Evolutionary conservation across 192 early-diverging fungal species (phyloP), one percentile per base, ranked within the genome.

Genomic region (Podila minutissima): DNA sequence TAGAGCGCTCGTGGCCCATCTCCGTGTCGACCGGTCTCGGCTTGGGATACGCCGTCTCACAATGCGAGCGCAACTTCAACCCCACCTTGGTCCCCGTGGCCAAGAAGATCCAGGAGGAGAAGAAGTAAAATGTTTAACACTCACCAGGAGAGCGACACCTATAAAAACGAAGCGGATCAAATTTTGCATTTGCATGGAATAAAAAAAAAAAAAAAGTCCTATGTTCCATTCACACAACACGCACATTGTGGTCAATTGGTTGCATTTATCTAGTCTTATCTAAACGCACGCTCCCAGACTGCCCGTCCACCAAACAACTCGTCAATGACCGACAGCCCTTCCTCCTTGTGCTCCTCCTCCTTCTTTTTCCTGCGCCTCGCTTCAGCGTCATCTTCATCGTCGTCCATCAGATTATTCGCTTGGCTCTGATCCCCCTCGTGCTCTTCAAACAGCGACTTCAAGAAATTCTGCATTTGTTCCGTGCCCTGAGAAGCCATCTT

Each of bases 1-100:
- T 74, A 93, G 92, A 91, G 87, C 88, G 91, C 77, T 90, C 88
- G 60, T 97, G 94, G 94, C 95, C 95, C 49, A 93, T 97, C 73
- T 92, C 94, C 59, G 86, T 95, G 59, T 87, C 92, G 12, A 93
- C 92, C 33, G 95, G 95, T 29, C 91, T 92, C 59, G 95, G 94
- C 37, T 86, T 94, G 33, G 95, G 95, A 62, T 89, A 93, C 19
- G 91, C 95, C 32, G 92, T 95, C 69, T 92, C 92, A 35, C 91
- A 97, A 57, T 93, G 92, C 69, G 91, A 94, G 83, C 84, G 84
- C 65, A 83, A 81, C 64, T 90, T 90, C 82, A 86, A 88, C 62
- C 89, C 85, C 35, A 77, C 62, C 32, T 67, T 85, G 65, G 77
- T 90, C 31, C 89, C 89, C 26, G 89, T 82, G 63, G 84, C 74